Evolutionary conservation across 371 early-diverging fungal species (phyloP).

Genomic region (Blakeslea trispora): DNA sequence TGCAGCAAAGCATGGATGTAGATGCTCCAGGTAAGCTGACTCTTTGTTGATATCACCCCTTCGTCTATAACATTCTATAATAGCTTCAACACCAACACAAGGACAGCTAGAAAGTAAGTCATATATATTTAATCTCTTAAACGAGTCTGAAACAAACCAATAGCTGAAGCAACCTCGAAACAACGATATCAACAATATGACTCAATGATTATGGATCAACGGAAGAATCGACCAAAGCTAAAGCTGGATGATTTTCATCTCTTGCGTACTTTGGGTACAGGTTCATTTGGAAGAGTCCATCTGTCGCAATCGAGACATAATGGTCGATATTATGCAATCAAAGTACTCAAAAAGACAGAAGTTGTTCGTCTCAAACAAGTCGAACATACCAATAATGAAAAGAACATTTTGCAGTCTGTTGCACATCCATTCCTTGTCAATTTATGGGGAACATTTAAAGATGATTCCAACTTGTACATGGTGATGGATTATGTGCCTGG

Average conservation of each 20-base stretch:
- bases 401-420: constrained; percentile 80
- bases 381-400: constrained; percentile 89
- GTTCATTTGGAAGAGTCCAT: constrained; percentile 98
- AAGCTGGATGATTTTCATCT: constrained; percentile 70
- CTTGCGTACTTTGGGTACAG: constrained; percentile 90
- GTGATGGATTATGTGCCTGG: constrained; percentile 96
- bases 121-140: neutral
- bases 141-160: neutral
- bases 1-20: constrained; percentile 21
- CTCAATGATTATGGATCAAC: constrained; percentile 16
- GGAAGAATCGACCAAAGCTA: constrained; percentile 51
- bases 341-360: constrained; percentile 93
- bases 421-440: constrained; percentile 92
- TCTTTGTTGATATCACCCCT: neutral
- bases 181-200: constrained; percentile 21
- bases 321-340: constrained; percentile 93
- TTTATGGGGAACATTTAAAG: constrained; percentile 89
- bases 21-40: constrained; percentile 14
- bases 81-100: neutral
- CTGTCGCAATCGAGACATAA: constrained; percentile 78
- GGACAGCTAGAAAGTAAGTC: constrained; percentile 1
- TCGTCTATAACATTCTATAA: neutral
- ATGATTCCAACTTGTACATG: constrained; percentile 84
- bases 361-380: constrained; percentile 96
- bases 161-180: neutral